These are phyloP conservation scores for Alternaria novae-zelandiae DNA, from an alignment of 2,329 filamentous ascomycete genomes.

Conservation along the genomic window DNA sequence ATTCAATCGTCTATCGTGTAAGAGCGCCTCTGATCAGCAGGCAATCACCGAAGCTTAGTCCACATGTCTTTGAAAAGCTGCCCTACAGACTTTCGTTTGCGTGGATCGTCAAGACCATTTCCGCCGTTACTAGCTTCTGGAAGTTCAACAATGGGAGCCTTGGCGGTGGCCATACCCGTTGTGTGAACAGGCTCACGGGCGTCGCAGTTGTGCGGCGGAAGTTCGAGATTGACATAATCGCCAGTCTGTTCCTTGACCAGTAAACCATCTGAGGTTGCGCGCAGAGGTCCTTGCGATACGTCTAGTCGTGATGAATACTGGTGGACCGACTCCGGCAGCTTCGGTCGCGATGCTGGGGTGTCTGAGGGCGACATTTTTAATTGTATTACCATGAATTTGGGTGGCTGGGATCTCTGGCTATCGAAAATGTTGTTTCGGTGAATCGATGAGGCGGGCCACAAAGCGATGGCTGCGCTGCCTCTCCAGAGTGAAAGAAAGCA, in stretches of 20 bases:
- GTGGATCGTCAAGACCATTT: conserved; percentile 9
- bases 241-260: conserved; percentile 12
- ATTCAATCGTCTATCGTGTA: background rate
- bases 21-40: background rate
- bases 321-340: background rate
- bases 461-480: background rate
- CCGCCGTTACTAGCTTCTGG: conserved; percentile 18
- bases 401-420: background rate
- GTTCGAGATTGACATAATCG: conserved; percentile 13
- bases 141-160: background rate
- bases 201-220: background rate
- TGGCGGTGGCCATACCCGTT: background rate
- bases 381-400: background rate
- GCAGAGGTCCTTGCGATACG: background rate
- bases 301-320: conserved; percentile 4
- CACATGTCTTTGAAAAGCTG: background rate
- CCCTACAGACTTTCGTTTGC: background rate
- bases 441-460: background rate
- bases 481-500: background rate
- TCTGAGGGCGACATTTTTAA: background rate
- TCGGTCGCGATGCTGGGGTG: background rate
- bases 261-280: conserved; percentile 7
- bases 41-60: background rate
- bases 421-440: background rate
- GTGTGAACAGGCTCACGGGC: background rate